Evolutionary conservation across 345 rosid genomes (phyloP).

Genomic region (Eucalyptus pauciflora): DNA sequence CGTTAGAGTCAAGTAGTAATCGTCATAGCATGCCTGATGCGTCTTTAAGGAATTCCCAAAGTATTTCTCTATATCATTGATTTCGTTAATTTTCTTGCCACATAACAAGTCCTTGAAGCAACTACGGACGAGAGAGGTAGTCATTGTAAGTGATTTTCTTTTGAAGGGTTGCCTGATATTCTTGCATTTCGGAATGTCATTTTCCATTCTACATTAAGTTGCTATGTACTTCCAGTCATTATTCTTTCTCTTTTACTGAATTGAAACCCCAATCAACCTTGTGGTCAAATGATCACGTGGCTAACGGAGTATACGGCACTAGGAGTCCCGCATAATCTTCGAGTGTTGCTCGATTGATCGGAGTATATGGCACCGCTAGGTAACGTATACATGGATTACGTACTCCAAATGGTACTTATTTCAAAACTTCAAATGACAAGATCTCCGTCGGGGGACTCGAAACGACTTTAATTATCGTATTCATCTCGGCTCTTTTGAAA

Average conservation of each 20-base stretch:
- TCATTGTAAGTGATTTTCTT: background rate
- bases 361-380: background rate
- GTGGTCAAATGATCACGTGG: background rate
- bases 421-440: background rate
- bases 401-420: background rate
- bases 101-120: background rate
- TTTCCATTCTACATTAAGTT: background rate
- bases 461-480: background rate
- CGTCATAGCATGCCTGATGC: rapidly evolving
- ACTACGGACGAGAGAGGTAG: background rate
- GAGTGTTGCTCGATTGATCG: background rate
- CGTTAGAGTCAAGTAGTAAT: background rate
- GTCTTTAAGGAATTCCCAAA: background rate
- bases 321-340: background rate
- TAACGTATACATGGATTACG: background rate
- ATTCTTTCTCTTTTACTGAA: background rate
- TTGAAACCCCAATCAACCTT: background rate
- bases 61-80: background rate
- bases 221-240: background rate
- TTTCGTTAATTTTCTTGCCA: background rate
- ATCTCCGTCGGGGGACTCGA: background rate
- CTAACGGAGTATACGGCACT: background rate
- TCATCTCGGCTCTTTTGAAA: background rate
- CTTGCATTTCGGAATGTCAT: background rate
- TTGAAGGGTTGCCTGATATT: background rate